Percentiles rank a stretch among this genome's conserved stretches.
phyloP scores from a whole-genome alignment of 2,329 filamentous ascomycete genomes.

The Colletotrichum eremochloae region DNA sequence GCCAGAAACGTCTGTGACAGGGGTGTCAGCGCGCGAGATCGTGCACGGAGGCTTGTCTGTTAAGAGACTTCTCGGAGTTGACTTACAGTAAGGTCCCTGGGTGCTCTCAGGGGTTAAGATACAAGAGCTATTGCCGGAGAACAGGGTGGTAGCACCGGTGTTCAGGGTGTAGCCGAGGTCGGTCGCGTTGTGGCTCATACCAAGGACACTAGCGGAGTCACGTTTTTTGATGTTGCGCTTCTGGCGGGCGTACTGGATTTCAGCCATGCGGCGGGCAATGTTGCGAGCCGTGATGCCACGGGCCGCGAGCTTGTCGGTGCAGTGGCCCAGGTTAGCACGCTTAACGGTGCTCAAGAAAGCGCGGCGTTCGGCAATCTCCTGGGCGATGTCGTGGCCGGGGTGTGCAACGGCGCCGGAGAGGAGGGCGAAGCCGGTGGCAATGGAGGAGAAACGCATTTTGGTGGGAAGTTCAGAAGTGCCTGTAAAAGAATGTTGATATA shows the following conservation, averaged over 20 bases:
- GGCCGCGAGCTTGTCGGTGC: conserved; percentile 59
- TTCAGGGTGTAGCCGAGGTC: conserved; percentile 48
- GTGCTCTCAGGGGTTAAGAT: conserved; percentile 61
- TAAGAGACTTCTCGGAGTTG: too few species aligned
- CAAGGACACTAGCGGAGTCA: conserved; percentile 50
- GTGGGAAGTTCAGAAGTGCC: not conserved
- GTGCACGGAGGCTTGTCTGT: too few species aligned
- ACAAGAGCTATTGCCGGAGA: conserved; percentile 57
- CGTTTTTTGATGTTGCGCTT: conserved; percentile 52
- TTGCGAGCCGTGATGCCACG: conserved; percentile 61
- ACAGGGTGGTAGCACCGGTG: conserved; percentile 49
- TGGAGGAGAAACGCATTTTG: conserved; percentile 34
- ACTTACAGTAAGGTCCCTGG: conserved; percentile 61
- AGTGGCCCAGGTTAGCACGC: conserved; percentile 60
- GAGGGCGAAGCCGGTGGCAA: conserved; percentile 39
- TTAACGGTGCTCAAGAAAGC: conserved; percentile 57
- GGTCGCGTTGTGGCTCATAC: conserved; percentile 53
- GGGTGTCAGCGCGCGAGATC: not conserved
- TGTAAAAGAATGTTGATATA: not conserved
- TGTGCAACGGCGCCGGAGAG: conserved; percentile 52
- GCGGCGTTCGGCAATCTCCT: conserved; percentile 64
- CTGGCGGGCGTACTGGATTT: conserved; percentile 57
- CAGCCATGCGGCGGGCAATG: conserved; percentile 58
- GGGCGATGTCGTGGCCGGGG: conserved; percentile 62
- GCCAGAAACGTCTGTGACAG: conserved; percentile 50